phyloP scores from a whole-genome alignment of 2,329 filamentous ascomycete species.

The Dothistroma septosporum region DNA sequence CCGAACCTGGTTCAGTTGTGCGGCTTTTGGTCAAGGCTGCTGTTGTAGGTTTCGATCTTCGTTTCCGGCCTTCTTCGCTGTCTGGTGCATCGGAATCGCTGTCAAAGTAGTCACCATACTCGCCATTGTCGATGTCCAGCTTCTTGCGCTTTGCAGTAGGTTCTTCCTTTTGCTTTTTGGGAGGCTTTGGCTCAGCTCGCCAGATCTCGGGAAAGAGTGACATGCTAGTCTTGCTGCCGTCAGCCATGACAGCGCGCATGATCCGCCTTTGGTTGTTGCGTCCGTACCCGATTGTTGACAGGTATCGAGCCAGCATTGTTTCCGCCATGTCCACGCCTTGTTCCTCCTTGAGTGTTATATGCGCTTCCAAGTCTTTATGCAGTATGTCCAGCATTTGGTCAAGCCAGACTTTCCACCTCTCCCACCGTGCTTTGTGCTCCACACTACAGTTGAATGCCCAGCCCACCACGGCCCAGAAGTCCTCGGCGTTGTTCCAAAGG shows the following conservation, averaged over 20 bases:
- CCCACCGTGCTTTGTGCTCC: conserved; percentile 69
- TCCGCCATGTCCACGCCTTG: conserved; percentile 39
- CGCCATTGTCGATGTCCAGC: conserved; percentile 52
- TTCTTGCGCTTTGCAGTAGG: conserved; percentile 53
- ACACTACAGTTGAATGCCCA: conserved; percentile 93
- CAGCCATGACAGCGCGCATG: conserved; percentile 63
- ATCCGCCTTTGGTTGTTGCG: conserved; percentile 50
- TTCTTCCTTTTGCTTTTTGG: conserved; percentile 45
- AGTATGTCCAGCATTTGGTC: conserved; percentile 74
- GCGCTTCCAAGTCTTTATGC: conserved; percentile 64
- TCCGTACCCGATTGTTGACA: conserved; percentile 40
- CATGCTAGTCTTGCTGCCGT: conserved; percentile 52
- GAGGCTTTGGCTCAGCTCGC: conserved; percentile 57
- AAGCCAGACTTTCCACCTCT: conserved; percentile 75
- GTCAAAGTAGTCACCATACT: conserved; percentile 36
- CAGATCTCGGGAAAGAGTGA: conserved; percentile 64
- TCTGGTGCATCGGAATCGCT: conserved; percentile 28
- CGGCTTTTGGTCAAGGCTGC: conserved; percentile 6
- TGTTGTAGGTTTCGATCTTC: conserved; percentile 14
- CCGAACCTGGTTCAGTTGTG: conserved; percentile 3
- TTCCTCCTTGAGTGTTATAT: conserved; percentile 37
- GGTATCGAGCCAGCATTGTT: conserved; percentile 60
- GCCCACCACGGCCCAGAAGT: conserved; percentile 84
- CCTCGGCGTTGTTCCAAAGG: conserved; percentile 70
- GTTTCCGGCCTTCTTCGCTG: conserved; percentile 9